phyloP scores from a whole-genome alignment of 495 filamentous ascomycete species.

The Astrocystis sublimbata region DNA sequence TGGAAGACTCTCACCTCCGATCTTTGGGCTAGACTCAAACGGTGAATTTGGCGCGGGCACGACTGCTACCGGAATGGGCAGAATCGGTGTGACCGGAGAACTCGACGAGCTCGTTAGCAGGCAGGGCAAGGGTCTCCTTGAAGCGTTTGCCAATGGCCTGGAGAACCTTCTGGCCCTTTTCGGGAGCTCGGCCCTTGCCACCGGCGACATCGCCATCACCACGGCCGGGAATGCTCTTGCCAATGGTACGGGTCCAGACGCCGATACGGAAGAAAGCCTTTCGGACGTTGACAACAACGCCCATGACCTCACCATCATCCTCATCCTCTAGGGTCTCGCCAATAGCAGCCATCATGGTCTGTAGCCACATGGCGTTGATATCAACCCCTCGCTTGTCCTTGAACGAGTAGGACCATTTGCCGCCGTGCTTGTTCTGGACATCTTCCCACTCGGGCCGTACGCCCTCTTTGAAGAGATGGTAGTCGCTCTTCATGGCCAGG shows the following conservation, averaged over 20 bases:
- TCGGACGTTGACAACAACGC: conserved; percentile 97
- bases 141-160: conserved; percentile 82
- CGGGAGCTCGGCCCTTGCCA: conserved; percentile 67
- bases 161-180: conserved; percentile 82
- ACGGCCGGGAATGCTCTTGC: conserved; percentile 74
- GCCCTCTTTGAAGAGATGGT: conserved; percentile 98
- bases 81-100: conserved; percentile 96
- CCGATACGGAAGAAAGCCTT: conserved; percentile 97
- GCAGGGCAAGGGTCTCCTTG: conserved; percentile 83
- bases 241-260: conserved; percentile 87
- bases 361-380: conserved; percentile 95
- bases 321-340: conserved; percentile 96
- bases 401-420: conserved; percentile 97
- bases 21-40: conserved; percentile 56
- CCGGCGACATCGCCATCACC: conserved; percentile 68
- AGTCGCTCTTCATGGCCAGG: conserved; percentile 94
- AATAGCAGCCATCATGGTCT: conserved; percentile 94
- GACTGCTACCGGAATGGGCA: conserved; percentile 86
- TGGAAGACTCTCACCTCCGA: neutral
- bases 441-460: conserved; percentile 99
- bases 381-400: conserved; percentile 87
- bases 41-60: conserved; percentile 90
- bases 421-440: conserved; percentile 95
- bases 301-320: conserved; percentile 97
- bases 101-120: conserved; percentile 74